Conservation (phyloP, 2,329 filamentous ascomycete species). For the Aschersonia sp. region DNA sequence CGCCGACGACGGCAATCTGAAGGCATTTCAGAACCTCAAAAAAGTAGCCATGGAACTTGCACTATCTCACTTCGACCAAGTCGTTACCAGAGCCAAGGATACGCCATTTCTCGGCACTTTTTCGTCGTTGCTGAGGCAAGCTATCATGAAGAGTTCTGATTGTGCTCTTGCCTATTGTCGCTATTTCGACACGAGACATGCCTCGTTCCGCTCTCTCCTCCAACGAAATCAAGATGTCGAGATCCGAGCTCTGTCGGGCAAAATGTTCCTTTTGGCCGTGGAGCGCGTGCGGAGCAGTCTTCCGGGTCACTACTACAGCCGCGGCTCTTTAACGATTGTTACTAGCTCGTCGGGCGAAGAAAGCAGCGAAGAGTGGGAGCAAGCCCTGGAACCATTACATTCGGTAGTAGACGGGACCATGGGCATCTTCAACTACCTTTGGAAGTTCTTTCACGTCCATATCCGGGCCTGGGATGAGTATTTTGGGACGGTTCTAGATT, state of each 20-base stretch:
- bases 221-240: constrained; percentile 41
- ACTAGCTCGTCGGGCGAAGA: constrained; percentile 9
- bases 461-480: constrained; percentile 63
- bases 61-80: constrained; percentile 57
- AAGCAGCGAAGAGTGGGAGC: constrained; percentile 14
- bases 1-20: background rate
- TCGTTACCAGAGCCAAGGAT: constrained; percentile 59
- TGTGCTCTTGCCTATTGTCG: constrained; percentile 46
- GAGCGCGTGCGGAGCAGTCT: constrained; percentile 31
- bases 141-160: constrained; percentile 30
- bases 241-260: constrained; percentile 38
- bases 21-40: constrained; percentile 19
- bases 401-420: constrained; percentile 21
- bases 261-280: constrained; percentile 38
- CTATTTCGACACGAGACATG: constrained; percentile 42
- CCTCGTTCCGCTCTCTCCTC: constrained; percentile 49
- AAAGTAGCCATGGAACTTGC: constrained; percentile 37
- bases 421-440: constrained; percentile 39
- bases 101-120: constrained; percentile 45
- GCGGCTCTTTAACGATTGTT: background rate
- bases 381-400: background rate
- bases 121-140: constrained; percentile 29
- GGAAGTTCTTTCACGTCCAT: constrained; percentile 45
- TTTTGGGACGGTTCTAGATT: constrained; percentile 55
- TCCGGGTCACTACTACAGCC: constrained; percentile 31